Evolutionary conservation across 768 basidiomycete genomes (phyloP).

Genomic region (Paxillus ammoniavirescens): DNA sequence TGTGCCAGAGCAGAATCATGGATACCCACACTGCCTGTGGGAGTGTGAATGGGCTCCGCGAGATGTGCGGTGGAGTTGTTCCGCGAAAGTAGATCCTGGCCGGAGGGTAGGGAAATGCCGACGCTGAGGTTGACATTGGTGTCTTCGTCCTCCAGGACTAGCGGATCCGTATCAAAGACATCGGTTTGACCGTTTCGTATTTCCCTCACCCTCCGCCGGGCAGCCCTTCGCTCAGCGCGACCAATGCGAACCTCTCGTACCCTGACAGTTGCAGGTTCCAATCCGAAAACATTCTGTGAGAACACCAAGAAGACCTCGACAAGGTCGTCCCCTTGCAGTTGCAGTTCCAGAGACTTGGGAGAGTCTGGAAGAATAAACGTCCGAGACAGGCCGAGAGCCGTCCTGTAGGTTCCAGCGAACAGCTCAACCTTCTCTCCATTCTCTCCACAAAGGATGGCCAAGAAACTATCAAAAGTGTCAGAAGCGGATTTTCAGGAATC

Average conservation of each 20-base stretch:
- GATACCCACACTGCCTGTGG: constrained; percentile 28
- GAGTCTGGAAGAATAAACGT: constrained; percentile 93
- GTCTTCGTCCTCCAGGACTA: constrained; percentile 47
- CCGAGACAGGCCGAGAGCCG: constrained; percentile 86
- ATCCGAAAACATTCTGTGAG: constrained; percentile 86
- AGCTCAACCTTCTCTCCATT: constrained; percentile 92
- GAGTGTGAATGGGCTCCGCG: constrained; percentile 18
- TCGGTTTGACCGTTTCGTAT: constrained; percentile 50
- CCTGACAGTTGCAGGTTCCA: constrained; percentile 90
- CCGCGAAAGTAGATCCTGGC: constrained; percentile 32
- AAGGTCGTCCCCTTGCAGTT: constrained; percentile 89
- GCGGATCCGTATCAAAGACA: constrained; percentile 43
- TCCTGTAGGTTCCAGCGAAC: constrained; percentile 87
- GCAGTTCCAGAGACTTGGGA: constrained; percentile 80
- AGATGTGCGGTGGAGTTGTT: constrained; percentile 28
- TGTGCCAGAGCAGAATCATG: constrained; percentile 41
- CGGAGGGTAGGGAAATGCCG: constrained; percentile 53
- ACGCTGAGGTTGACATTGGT: constrained; percentile 62
- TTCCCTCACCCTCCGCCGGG: constrained; percentile 76
- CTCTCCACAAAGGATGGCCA: constrained; percentile 91
- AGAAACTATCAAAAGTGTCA: constrained; percentile 53
- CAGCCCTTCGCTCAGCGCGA: constrained; percentile 82
- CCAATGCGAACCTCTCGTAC: constrained; percentile 94
- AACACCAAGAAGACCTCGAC: constrained; percentile 92
- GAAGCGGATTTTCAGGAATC: not conserved